These are phyloP conservation scores for Fomitiporia mediterranea DNA, from an alignment of 1,284 basidiomycete genomes.

Conservation along the genomic window DNA sequence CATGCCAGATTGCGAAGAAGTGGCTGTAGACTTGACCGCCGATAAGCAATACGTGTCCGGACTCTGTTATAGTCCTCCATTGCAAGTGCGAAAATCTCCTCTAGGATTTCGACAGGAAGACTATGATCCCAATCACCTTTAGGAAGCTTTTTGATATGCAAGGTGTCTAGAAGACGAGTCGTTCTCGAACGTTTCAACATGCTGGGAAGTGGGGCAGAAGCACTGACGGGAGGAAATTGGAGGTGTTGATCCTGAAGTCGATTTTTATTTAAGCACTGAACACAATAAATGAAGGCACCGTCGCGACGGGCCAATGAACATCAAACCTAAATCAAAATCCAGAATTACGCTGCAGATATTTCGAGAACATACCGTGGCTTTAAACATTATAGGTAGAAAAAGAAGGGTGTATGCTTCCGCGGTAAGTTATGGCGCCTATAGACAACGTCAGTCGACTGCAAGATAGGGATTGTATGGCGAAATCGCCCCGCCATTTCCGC, in stretches of 20 bases:
- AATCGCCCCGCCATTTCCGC: no score
- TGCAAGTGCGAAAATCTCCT: background rate
- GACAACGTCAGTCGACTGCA: no score
- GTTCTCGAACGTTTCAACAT: background rate
- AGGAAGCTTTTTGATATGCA: background rate
- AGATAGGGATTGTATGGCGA: no score
- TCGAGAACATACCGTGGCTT: no score
- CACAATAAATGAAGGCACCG: background rate
- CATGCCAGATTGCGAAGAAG: background rate
- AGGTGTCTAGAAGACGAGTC: background rate
- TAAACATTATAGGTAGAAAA: no score
- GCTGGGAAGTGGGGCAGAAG: no score
- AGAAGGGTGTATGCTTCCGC: no score
- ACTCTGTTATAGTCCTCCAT: background rate
- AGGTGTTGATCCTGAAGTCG: background rate
- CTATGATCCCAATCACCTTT: background rate
- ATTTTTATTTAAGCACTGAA: background rate
- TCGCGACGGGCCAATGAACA: background rate
- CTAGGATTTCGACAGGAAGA: background rate
- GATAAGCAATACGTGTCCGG: background rate
- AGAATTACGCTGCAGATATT: no score
- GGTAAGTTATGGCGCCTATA: no score
- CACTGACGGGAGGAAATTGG: background rate
- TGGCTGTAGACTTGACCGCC: background rate
- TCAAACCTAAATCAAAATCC: background rate